Base-by-base conservation (phyloP, 805 yeast genomes). In the Saccharomyces cerevisiae region DNA sequence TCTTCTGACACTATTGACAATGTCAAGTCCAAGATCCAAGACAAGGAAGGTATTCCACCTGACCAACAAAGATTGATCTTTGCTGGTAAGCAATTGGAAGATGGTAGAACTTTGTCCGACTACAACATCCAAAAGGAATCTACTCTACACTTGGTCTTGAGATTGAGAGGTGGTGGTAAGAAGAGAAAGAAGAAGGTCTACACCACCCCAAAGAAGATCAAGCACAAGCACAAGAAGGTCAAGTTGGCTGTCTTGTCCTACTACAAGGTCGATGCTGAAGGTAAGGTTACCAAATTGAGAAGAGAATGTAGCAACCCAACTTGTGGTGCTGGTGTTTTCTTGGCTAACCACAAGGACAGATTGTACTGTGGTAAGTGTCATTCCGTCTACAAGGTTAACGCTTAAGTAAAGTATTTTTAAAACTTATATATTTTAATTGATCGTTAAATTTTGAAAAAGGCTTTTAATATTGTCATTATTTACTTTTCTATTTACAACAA, bases 111-210 rank as follows among this genome's bases (percentile, higher is more conserved):
- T 61, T 79, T 91, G 61, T 85, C 96, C 63, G 97, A 91, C 79
- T 91, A 91, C 92, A 91, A 91, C 87, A 91, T 91, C 76, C 96
- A 90, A 80, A 91, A 91, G 82, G 97, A 91, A 79, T 89, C 97
- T 61, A 91, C 97, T 59, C 77, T 91, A 54, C 97, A 92, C 78
- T 84, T 92, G 80, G 98, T 92, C 64, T 81, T 92, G 65, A 90
- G 97, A 84, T 87, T 92, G 76, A 89, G 97, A 82, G 98, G 98
- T 82, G 97, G 96, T 80, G 96, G 96, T 83, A 94, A 91, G 89
- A 94, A 94, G 94, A 92, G 96, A 86, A 94, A 94, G 94, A 94
- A 94, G 97, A 92, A 92, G 96, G 97, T 90, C 76, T 94, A 92
- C 92, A 92, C 98, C 82, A 92, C 98, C 76, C 99, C 99, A 84